Conservation (phyloP, 2,329 filamentous ascomycete genomes). For the Fusarium scirpi region DNA sequence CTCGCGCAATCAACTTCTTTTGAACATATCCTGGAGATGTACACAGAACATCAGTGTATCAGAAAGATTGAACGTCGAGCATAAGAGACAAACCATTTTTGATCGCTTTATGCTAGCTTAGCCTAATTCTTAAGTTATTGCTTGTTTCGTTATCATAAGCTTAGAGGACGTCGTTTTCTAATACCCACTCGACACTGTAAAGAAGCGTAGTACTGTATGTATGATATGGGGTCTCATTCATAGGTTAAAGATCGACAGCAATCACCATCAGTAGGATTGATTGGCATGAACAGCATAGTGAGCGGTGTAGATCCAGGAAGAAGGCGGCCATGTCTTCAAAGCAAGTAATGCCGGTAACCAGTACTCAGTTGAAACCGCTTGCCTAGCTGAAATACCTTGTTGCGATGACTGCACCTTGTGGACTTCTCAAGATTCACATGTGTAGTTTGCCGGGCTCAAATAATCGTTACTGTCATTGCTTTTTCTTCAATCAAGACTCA, state of each 20-base stretch:
- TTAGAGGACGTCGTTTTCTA: neutral
- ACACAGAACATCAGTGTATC: neutral
- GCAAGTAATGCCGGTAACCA: neutral
- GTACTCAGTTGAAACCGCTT: neutral
- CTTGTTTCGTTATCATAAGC: neutral
- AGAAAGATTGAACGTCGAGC: neutral
- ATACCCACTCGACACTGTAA: neutral
- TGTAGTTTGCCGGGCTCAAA: neutral
- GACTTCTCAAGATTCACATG: neutral
- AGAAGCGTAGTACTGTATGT: neutral
- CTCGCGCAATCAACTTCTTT: neutral
- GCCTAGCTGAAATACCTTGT: neutral
- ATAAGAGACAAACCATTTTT: neutral
- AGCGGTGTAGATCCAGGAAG: neutral
- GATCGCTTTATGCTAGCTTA: neutral
- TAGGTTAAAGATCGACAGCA: neutral
- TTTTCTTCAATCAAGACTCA: conserved; percentile 7
- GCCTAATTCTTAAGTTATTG: too few relatives aligned
- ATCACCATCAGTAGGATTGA: neutral
- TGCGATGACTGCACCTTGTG: neutral
- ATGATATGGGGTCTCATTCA: neutral
- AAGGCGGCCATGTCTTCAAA: neutral
- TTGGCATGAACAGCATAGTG: neutral
- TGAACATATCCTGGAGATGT: neutral
- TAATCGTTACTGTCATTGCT: neutral